These are phyloP conservation scores for Psilocybe sp. DNA, from an alignment of 768 basidiomycete genomes.

Conservation along the genomic window DNA sequence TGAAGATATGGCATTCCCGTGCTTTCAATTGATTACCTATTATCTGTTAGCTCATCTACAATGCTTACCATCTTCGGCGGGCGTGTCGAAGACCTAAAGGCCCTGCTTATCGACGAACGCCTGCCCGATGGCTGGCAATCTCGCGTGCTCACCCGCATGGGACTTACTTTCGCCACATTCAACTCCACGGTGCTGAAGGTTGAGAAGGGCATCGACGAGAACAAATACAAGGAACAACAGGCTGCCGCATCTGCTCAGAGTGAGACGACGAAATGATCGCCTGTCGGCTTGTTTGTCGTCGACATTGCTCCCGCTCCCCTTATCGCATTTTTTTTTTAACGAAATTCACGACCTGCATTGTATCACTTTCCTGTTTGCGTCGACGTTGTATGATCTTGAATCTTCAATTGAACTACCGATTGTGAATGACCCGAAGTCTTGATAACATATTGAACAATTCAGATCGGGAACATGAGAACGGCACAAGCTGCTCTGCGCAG, in stretches of 20 bases:
- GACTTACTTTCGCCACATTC: slow-evolving; percentile 57
- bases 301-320: not conserved
- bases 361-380: not conserved
- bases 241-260: slow-evolving; percentile 7
- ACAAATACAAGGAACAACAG: slow-evolving; percentile 23
- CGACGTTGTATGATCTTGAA: not conserved
- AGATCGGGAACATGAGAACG: too few species aligned
- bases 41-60: slow-evolving; percentile 50
- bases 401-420: too few species aligned
- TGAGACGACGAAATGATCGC: not conserved
- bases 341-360: not conserved
- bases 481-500: too few species aligned
- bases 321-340: not conserved
- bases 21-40: not conserved
- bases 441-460: too few species aligned
- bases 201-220: slow-evolving; percentile 36
- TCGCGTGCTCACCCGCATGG: slow-evolving; percentile 46
- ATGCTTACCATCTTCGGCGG: slow-evolving; percentile 69
- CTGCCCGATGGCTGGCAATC: slow-evolving; percentile 74
- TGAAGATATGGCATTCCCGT: slow-evolving; percentile 19
- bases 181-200: slow-evolving; percentile 45
- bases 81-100: slow-evolving; percentile 47
- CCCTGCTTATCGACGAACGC: slow-evolving; percentile 65
- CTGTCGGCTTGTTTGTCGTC: not conserved
- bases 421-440: too few species aligned